Conservation (phyloP, 106 monocot species). For the Dendrobium officinale region DNA sequence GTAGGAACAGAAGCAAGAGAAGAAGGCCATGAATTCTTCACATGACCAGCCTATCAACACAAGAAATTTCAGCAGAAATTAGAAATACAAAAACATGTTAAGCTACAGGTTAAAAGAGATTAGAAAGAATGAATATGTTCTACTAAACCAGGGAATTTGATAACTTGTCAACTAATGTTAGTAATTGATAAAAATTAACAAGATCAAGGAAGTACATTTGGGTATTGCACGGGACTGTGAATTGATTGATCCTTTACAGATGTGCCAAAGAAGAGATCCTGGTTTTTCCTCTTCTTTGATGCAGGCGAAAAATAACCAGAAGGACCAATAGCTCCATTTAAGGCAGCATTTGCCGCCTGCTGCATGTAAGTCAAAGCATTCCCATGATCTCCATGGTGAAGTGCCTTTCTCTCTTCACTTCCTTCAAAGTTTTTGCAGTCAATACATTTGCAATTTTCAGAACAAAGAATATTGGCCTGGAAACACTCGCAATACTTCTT, state of each 20-base stretch:
- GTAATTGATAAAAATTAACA: background rate
- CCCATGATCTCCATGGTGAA: constrained; percentile 63
- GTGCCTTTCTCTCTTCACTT: constrained; percentile 67
- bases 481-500: constrained; percentile 99
- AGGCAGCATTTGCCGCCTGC: constrained; percentile 75
- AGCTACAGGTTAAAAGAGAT: background rate
- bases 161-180: background rate
- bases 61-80: background rate
- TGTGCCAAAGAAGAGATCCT: constrained; percentile 43
- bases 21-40: constrained; percentile 31
- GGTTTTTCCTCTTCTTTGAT: constrained; percentile 69
- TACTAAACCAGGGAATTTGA: background rate
- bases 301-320: constrained; percentile 61
- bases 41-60: constrained; percentile 38
- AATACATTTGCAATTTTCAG: constrained; percentile 87
- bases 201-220: constrained; percentile 34
- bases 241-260: constrained; percentile 42
- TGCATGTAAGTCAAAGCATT: constrained; percentile 52
- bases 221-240: constrained; percentile 41
- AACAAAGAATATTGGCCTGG: constrained; percentile 87
- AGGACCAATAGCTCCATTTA: constrained; percentile 68
- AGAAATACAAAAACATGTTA: background rate
- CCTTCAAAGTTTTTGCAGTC: constrained; percentile 93
- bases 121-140: background rate
- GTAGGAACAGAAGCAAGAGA: constrained; percentile 40